Evolutionary conservation across 73 alveolate species (phyloP).

Genomic region (Uronychia binucleata): DNA sequence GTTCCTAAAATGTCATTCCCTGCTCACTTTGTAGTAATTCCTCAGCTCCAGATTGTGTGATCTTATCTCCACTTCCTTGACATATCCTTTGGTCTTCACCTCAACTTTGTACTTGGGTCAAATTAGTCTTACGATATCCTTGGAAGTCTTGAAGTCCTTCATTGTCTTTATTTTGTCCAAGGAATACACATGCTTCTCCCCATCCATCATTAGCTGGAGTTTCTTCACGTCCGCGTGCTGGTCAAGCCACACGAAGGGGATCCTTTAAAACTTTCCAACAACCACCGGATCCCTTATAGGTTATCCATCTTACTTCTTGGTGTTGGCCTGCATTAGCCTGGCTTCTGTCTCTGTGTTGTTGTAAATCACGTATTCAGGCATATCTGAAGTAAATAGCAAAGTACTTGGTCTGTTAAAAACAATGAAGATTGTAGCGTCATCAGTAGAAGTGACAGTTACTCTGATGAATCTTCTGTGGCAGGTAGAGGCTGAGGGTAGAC

Average conservation of each 20-base stretch:
- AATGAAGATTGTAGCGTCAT: slow-evolving; percentile 73
- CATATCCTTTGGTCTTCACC: background rate
- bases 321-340: background rate
- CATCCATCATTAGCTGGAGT: slow-evolving; percentile 27
- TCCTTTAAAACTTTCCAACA: background rate
- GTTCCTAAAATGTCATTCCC: background rate
- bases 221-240: slow-evolving; percentile 21
- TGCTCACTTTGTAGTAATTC: background rate
- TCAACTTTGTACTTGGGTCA: background rate
- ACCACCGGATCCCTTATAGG: background rate
- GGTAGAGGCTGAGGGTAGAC: slow-evolving; percentile 22
- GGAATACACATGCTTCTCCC: slow-evolving; percentile 4
- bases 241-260: slow-evolving; percentile 65
- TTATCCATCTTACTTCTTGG: background rate
- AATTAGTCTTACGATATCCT: background rate
- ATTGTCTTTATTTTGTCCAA: slow-evolving; percentile 49
- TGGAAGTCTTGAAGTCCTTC: background rate
- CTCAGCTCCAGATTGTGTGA: background rate
- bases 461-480: slow-evolving; percentile 30
- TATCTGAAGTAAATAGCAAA: background rate
- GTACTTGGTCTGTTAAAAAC: slow-evolving; percentile 37
- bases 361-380: slow-evolving; percentile 53
- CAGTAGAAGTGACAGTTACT: slow-evolving; percentile 49
- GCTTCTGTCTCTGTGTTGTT: slow-evolving; percentile 38
- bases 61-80: background rate